Evolutionary conservation across 2,329 filamentous ascomycete species (phyloP).

Genomic region (Tolypocladium capitatum): DNA sequence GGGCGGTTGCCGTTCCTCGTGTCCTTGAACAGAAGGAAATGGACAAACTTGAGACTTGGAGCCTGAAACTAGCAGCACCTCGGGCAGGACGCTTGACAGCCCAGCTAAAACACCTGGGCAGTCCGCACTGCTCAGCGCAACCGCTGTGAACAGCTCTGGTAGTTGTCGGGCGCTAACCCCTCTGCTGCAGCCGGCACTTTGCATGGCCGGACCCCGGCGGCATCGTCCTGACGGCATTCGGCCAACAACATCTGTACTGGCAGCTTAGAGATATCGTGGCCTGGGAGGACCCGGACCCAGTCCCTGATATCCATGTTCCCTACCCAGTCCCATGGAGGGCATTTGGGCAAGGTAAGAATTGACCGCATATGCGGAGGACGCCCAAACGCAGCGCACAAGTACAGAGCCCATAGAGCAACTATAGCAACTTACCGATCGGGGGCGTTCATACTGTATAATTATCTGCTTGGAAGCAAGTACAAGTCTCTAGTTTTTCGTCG

Average conservation of each 20-base stretch:
- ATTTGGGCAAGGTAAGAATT: neutral
- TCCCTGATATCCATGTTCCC: neutral
- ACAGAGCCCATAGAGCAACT: neutral
- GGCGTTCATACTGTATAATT: conserved; percentile 38
- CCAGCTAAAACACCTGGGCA: neutral
- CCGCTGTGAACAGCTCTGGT: neutral
- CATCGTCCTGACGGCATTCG: neutral
- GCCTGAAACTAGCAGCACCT: neutral
- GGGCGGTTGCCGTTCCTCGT: neutral
- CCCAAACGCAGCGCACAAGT: neutral
- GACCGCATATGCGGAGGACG: neutral
- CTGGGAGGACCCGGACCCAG: neutral
- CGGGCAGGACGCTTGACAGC: neutral
- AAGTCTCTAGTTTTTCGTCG: neutral
- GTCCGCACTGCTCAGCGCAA: neutral
- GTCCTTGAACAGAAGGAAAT: neutral
- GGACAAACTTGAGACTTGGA: neutral
- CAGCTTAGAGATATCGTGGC: neutral
- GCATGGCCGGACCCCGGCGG: neutral
- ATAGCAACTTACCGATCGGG: conserved; percentile 35
- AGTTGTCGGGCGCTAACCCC: neutral
- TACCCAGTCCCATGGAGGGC: neutral
- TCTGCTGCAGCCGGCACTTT: neutral
- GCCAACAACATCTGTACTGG: neutral
- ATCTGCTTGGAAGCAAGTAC: neutral